A percentile compares a stretch with the other conserved stretches of the same genome.
Conservation (phyloP, 331 rosid genomes). For the Quercus tomentella region DNA sequence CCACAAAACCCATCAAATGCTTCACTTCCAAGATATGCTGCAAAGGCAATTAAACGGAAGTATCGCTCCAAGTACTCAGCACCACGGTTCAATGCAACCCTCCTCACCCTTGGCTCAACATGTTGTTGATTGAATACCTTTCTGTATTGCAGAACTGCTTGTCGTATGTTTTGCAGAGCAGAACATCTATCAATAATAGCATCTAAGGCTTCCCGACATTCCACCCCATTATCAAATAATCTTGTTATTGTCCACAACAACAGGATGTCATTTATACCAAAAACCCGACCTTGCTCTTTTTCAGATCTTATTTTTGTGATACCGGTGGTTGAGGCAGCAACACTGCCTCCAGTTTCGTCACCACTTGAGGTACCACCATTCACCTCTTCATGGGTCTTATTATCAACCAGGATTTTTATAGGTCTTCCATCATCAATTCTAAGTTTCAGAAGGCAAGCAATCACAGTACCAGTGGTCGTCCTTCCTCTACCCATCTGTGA, state of each 20-base stretch:
- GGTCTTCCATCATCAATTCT: slow-evolving; percentile 78
- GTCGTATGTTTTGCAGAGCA: slow-evolving; percentile 82
- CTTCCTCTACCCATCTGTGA: slow-evolving; percentile 86
- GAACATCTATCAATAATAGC: slow-evolving; percentile 83
- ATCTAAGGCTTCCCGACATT: slow-evolving; percentile 83
- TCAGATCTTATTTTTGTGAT: slow-evolving; percentile 28
- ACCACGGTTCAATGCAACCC: slow-evolving; percentile 89
- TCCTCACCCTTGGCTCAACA: slow-evolving; percentile 87
- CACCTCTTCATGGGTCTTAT: slow-evolving; percentile 41
- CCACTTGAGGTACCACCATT: slow-evolving; percentile 70
- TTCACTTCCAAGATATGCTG: slow-evolving; percentile 96
- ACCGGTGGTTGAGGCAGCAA: slow-evolving; percentile 26
- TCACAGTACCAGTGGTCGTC: slow-evolving; percentile 86
- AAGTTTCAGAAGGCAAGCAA: slow-evolving; percentile 84
- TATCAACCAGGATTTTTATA: slow-evolving; percentile 51
- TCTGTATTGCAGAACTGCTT: slow-evolving; percentile 70
- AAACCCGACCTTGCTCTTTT: slow-evolving; percentile 43
- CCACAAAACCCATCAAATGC: slow-evolving; percentile 90
- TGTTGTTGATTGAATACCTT: slow-evolving; percentile 80
- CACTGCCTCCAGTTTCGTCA: slow-evolving; percentile 49
- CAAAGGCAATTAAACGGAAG: slow-evolving; percentile 88
- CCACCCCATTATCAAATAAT: slow-evolving; percentile 83
- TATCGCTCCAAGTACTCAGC: slow-evolving; percentile 93
- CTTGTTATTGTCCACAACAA: slow-evolving; percentile 80
- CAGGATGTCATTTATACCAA: slow-evolving; percentile 82